A percentile compares a stretch with the other conserved stretches of the same genome.
These are phyloP conservation scores for Dryadomyces quercus-mongolicae DNA, from an alignment of 2,329 filamentous ascomycete species.

Conservation along the genomic window DNA sequence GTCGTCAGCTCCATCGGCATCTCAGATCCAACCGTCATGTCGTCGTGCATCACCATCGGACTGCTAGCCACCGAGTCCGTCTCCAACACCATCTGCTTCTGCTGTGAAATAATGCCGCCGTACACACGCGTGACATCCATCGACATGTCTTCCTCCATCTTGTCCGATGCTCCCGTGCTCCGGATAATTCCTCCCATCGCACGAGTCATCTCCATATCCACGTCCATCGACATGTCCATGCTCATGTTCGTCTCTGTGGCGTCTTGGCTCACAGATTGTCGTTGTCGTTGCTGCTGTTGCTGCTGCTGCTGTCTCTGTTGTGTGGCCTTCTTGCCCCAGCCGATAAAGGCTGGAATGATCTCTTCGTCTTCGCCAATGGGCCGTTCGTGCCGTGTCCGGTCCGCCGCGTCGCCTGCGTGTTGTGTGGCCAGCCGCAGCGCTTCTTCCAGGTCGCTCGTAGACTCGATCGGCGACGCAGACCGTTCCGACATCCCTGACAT, in stretches of 20 bases:
- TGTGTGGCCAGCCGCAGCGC: conserved; percentile 64
- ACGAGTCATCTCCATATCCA: conserved; percentile 46
- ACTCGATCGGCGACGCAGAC: conserved; percentile 43
- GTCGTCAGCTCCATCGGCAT: conserved; percentile 68
- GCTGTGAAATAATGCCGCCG: conserved; percentile 59
- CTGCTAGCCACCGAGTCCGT: conserved; percentile 14
- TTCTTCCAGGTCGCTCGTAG: conserved; percentile 64
- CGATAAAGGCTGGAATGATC: conserved; percentile 60
- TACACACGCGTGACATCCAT: conserved; percentile 88
- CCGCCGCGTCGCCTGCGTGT: conserved; percentile 43
- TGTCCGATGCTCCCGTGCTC: background rate
- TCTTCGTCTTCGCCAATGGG: conserved; percentile 56
- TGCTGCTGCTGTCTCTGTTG: conserved; percentile 6
- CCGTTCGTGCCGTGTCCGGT: conserved; percentile 36
- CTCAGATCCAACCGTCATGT: conserved; percentile 35
- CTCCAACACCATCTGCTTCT: conserved; percentile 8
- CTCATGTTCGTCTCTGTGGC: conserved; percentile 26
- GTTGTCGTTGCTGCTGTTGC: background rate
- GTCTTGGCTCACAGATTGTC: conserved; percentile 15
- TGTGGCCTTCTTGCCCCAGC: conserved; percentile 51
- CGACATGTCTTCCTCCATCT: conserved; percentile 50
- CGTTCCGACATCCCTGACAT: conserved; percentile 34
- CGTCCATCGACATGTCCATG: conserved; percentile 20
- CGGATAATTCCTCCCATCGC: conserved; percentile 30
- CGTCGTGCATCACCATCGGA: conserved; percentile 29